Percentiles rank a stretch among this genome's conserved stretches.
phyloP scores from a whole-genome alignment of 768 basidiomycete species.

The Phaeolepiota aurea region DNA sequence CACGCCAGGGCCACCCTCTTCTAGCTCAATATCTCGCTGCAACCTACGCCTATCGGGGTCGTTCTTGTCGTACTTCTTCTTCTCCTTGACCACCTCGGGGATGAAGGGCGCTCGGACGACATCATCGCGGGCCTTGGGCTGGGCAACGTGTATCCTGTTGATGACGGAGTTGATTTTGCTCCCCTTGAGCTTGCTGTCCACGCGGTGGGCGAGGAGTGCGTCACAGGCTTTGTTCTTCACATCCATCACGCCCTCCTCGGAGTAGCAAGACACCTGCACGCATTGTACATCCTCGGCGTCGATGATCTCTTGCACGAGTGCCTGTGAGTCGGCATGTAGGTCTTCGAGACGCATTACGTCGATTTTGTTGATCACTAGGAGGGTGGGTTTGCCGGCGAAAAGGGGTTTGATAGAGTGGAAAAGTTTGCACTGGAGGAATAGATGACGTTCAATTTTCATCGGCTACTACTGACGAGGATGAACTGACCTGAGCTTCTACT shows the following conservation, averaged over 20 bases:
- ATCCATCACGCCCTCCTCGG: slow-evolving; percentile 96
- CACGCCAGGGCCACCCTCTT: slow-evolving; percentile 85
- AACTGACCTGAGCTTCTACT: slow-evolving; percentile 84
- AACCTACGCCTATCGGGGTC: slow-evolving; percentile 73
- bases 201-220: slow-evolving; percentile 87
- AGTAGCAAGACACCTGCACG: slow-evolving; percentile 88
- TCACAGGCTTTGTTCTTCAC: slow-evolving; percentile 96
- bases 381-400: slow-evolving; percentile 85
- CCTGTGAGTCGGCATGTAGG: slow-evolving; percentile 64
- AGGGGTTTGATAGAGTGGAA: slow-evolving; percentile 99
- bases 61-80: slow-evolving; percentile 77
- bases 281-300: slow-evolving; percentile 59
- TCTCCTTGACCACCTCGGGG: slow-evolving; percentile 72
- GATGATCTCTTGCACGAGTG: slow-evolving; percentile 84
- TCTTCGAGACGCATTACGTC: slow-evolving; percentile 89
- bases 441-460: not conserved
- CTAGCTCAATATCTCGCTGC: slow-evolving; percentile 76
- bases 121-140: slow-evolving; percentile 88
- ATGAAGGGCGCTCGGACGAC: slow-evolving; percentile 82
- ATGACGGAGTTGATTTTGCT: slow-evolving; percentile 87
- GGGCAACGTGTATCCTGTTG: slow-evolving; percentile 94
- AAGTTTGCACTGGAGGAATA: slow-evolving; percentile 71
- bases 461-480: slow-evolving; percentile 2
- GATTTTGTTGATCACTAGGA: slow-evolving; percentile 97
- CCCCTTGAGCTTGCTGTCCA: slow-evolving; percentile 90